A percentile compares a stretch with the other conserved stretches of the same genome.
Conservation (phyloP, 1,284 basidiomycete genomes). For the Ustilago shanxiensis region DNA sequence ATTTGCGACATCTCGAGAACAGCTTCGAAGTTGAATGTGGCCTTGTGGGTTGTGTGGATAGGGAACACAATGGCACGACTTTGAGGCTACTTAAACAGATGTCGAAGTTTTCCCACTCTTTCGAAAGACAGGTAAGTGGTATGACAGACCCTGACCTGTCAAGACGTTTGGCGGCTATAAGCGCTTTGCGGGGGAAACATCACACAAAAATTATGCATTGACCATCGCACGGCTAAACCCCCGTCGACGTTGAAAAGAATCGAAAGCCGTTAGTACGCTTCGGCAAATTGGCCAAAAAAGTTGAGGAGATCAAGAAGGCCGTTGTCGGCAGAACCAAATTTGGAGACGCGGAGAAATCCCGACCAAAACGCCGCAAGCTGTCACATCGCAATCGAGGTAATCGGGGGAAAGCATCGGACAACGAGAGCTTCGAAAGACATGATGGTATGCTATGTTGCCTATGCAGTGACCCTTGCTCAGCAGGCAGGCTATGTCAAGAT, state of each 20-base stretch:
- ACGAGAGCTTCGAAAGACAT: background rate
- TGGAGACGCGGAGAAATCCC: background rate
- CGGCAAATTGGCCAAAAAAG: background rate
- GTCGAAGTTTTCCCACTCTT: background rate
- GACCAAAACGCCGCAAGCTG: background rate
- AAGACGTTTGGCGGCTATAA: background rate
- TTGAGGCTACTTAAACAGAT: background rate
- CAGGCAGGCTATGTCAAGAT: too few species aligned
- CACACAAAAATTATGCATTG: background rate
- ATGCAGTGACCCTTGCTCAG: background rate
- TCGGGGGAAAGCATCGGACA: background rate
- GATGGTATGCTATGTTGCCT: background rate
- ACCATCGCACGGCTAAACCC: slow-evolving; percentile 1
- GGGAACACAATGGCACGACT: background rate
- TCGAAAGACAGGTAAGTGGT: background rate
- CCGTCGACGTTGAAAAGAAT: background rate
- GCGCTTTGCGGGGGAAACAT: background rate
- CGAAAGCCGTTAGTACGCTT: background rate
- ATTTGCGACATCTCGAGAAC: slow-evolving; percentile 19
- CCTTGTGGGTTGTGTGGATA: background rate
- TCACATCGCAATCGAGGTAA: background rate
- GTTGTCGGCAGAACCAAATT: background rate
- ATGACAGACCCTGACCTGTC: background rate
- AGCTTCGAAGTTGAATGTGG: background rate
- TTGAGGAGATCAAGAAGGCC: background rate